phyloP scores from a whole-genome alignment of 106 monocot species.

The Dendrobium chrysotoxum region DNA sequence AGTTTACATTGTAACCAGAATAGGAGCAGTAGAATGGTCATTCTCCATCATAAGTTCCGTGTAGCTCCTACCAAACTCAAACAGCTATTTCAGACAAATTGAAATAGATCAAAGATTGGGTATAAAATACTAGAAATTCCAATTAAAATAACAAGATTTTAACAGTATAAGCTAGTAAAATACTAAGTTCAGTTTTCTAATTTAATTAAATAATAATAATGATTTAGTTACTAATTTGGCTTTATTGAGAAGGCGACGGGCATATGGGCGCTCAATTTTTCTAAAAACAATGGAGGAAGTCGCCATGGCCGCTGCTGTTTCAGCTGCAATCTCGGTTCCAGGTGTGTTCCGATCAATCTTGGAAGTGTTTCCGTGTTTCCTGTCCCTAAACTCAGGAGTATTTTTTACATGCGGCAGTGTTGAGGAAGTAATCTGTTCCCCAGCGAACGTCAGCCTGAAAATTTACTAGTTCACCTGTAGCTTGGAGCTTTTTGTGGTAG shows the following conservation, averaged over 20 bases:
- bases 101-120: neutral
- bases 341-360: conserved; percentile 47
- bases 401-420: conserved; percentile 41
- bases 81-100: conserved; percentile 46
- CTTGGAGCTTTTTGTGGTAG: conserved; percentile 44
- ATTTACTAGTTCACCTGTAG: conserved; percentile 47
- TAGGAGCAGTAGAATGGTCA: conserved; percentile 96
- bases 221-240: conserved; percentile 59
- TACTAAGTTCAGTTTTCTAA: too few relatives aligned
- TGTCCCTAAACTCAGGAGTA: conserved; percentile 47
- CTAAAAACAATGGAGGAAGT: conserved; percentile 83
- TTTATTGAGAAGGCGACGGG: conserved; percentile 75
- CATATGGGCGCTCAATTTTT: conserved; percentile 28
- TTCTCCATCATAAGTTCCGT: conserved; percentile 83
- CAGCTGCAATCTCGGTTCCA: conserved; percentile 38
- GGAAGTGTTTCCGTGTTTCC: conserved; percentile 85
- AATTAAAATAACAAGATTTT: too few relatives aligned
- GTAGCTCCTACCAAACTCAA: conserved; percentile 57
- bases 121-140: too few relatives aligned
- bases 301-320: conserved; percentile 92
- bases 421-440: conserved; percentile 94
- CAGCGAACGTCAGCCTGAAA: conserved; percentile 66
- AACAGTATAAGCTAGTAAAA: too few relatives aligned
- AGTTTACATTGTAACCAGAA: conserved; percentile 73
- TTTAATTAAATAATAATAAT: neutral